Percentiles rank a stretch among this genome's conserved stretches.
These are phyloP conservation scores for Scheffersomyces amazonensis DNA, from an alignment of 805 yeast species.

Conservation along the genomic window DNA sequence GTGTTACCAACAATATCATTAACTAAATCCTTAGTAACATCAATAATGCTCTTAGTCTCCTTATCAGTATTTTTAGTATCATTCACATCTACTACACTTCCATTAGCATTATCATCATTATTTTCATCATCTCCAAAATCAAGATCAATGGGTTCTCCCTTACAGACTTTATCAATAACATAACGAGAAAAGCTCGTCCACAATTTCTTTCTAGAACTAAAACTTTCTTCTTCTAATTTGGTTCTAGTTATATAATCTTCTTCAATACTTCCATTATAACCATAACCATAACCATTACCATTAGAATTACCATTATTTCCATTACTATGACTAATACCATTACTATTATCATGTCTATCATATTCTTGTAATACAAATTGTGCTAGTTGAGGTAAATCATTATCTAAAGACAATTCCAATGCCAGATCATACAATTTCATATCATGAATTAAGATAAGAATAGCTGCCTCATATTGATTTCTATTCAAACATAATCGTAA, in stretches of 20 bases:
- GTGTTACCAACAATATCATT: slow-evolving; percentile 10
- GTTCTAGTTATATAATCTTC: slow-evolving; percentile 37
- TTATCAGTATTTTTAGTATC: neutral
- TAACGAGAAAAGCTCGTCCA: slow-evolving; percentile 68
- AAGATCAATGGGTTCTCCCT: slow-evolving; percentile 15
- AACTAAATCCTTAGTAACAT: slow-evolving; percentile 6
- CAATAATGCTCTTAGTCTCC: neutral
- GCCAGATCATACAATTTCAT: slow-evolving; percentile 79
- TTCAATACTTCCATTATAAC: slow-evolving; percentile 45
- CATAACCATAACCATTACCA: neutral
- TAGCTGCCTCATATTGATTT: slow-evolving; percentile 61
- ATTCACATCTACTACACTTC: neutral
- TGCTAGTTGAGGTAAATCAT: slow-evolving; percentile 55
- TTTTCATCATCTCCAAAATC: slow-evolving; percentile 1
- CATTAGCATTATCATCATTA: neutral
- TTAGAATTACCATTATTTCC: slow-evolving; percentile 4
- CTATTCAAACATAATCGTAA: slow-evolving; percentile 67
- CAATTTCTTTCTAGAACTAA: slow-evolving; percentile 55
- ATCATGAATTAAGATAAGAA: slow-evolving; percentile 63
- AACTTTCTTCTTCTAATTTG: slow-evolving; percentile 31
- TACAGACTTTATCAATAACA: slow-evolving; percentile 35
- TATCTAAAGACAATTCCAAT: slow-evolving; percentile 63
- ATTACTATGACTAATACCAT: neutral
- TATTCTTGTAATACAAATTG: slow-evolving; percentile 32
- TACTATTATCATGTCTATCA: slow-evolving; percentile 16